These are phyloP conservation scores for Chimonanthus praecox DNA, from an alignment of 164 flowering plant genomes.

Conservation along the genomic window DNA sequence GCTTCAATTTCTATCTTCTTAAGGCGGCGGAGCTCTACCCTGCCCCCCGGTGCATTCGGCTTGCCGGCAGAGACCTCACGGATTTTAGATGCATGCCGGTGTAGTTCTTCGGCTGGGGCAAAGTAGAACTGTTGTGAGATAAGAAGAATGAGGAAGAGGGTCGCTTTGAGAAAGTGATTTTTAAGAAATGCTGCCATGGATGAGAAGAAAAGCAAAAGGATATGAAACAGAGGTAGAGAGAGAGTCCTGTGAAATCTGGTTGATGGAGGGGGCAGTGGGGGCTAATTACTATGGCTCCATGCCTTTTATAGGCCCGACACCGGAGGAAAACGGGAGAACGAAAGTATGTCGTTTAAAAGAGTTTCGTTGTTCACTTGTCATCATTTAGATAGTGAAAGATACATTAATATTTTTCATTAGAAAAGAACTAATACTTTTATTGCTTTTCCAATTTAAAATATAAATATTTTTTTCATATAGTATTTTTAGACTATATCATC, in stretches of 20 bases:
- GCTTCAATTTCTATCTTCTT: constrained; percentile 16
- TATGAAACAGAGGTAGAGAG: neutral
- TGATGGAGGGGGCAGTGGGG: neutral
- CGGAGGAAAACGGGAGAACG: no score
- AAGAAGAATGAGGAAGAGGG: neutral
- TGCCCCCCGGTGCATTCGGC: neutral
- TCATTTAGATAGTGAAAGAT: neutral
- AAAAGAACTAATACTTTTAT: neutral
- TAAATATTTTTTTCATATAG: no score
- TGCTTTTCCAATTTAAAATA: neutral
- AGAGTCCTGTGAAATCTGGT: neutral
- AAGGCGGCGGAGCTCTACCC: neutral
- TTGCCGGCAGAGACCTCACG: neutral
- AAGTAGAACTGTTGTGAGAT: neutral
- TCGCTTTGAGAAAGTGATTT: neutral
- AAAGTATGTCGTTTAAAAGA: neutral
- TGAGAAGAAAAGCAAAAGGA: neutral
- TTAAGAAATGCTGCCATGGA: constrained; percentile 1
- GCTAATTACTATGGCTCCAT: neutral
- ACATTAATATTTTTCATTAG: neutral
- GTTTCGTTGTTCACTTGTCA: neutral
- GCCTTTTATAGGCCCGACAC: neutral
- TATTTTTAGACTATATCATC: no score
- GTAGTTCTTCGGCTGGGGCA: neutral
- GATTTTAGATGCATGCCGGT: neutral